Conservation (phyloP, 345 rosid genomes). For the Triadica sebifera region DNA sequence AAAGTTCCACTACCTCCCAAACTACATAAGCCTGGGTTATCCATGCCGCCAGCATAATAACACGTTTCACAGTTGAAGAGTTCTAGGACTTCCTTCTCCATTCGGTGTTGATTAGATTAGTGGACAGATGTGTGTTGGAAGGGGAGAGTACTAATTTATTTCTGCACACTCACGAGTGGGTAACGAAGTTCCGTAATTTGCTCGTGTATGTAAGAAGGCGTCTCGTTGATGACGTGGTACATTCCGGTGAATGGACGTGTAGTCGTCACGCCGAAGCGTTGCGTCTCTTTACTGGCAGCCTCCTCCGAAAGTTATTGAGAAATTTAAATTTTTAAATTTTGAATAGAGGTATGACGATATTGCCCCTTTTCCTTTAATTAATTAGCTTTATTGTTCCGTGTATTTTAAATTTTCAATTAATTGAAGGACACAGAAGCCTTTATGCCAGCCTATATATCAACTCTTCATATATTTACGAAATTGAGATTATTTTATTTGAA, state of each 20-base stretch:
- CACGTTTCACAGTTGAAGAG: not conserved
- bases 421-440: too few species aligned
- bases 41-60: not conserved
- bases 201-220: not conserved
- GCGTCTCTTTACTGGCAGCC: not conserved
- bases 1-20: not conserved
- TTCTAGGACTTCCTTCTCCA: not conserved
- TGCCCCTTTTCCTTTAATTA: not conserved
- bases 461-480: too few species aligned
- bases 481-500: too few species aligned
- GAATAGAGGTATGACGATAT: not conserved
- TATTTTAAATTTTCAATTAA: too few species aligned
- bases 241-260: not conserved
- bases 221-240: not conserved
- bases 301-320: not conserved
- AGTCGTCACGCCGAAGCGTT: slow-evolving; percentile 12
- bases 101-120: not conserved
- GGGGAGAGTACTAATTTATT: not conserved
- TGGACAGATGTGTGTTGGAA: not conserved
- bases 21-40: not conserved
- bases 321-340: not conserved
- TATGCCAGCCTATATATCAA: too few species aligned
- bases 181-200: not conserved
- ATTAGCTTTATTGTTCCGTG: too few species aligned
- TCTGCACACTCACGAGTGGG: not conserved